Base-by-base conservation (phyloP, 305 asterid species). In the Solanum aculeatissimum region DNA sequence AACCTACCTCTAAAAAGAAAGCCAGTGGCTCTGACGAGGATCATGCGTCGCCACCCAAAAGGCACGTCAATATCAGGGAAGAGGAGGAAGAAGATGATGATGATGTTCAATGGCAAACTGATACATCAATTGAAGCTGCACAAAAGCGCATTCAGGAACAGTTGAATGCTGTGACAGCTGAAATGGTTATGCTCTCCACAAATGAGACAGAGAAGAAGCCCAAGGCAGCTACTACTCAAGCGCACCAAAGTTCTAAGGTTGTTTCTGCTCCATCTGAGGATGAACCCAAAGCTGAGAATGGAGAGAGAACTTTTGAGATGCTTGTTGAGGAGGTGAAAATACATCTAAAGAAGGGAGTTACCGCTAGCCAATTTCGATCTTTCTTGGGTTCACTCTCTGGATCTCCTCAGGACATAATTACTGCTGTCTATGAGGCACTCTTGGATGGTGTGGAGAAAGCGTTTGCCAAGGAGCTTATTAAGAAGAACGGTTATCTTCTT, bases 101-200 rank as follows among this genome's bases (percentile, higher is more conserved):
- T 15, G 90, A 84, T 51, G 83, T 89, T 74, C 85, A 86, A 82
- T 89, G 92, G 90, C 90, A 89, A 55, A 89, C 90, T 15, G 92
- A 89, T 83, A 89, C 92, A 25, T 89, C 92, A n/a, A 21, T 86
- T 85, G 92, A 80, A 85, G 90, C 92, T 19, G 92, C 90, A 1
- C 86, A 86, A 21, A 83, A 83, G 49, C 92, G 89, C 47, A 88
- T 89, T 42, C 89, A 88, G 15, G 92, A 89, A 71, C 92, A 89
- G 60, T 47, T 89, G 82, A 89, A 79, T 84, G 68, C 92, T 38
- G 91, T 79, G 53, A 89, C 92, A 13, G 89, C 91, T 49, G 89
- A 88, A 80, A 89, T 89, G 92, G 92, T 88, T 51, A 88, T 89
- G 89, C 88, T 89, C 3, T 68, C 88, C 23, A 88, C 87, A 35